Conservation (phyloP, 208 protist species). For the Endotrypanum monterogeii region DNA sequence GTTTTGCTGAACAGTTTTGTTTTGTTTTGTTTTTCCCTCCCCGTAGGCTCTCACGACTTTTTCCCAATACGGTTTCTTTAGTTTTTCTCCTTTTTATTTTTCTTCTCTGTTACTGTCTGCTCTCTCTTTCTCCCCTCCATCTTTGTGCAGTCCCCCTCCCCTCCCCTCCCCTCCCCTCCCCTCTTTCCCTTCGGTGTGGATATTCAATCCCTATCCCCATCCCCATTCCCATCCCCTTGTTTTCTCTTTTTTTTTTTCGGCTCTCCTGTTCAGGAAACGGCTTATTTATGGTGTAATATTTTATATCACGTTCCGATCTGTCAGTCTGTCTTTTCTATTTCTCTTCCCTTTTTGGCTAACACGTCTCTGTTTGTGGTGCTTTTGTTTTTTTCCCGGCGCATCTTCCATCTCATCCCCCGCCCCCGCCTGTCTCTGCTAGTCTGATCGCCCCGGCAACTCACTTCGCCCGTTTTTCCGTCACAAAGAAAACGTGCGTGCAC, state of each 20-base stretch:
- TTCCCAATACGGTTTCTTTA: too few species aligned
- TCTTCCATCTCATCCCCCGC: too few species aligned
- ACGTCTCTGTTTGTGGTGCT: neutral
- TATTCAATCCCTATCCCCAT: too few species aligned
- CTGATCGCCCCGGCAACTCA: too few species aligned
- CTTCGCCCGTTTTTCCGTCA: too few species aligned
- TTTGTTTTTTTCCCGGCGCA: neutral
- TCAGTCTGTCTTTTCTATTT: neutral
- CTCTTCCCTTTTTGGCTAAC: neutral
- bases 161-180: neutral
- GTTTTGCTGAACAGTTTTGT: neutral
- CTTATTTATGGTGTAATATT: neutral
- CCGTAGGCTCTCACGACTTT: too few species aligned
- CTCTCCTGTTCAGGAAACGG: neutral
- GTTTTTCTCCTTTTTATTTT: too few species aligned
- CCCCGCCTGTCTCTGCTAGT: too few species aligned
- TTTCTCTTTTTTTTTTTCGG: neutral
- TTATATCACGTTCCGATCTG: neutral
- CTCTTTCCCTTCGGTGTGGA: too few species aligned
- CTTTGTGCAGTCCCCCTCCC: neutral
- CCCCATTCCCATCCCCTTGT: too few species aligned
- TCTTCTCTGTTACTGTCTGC: constrained; percentile 1
- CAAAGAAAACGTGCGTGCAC: too few species aligned
- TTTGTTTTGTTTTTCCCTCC: too few species aligned
- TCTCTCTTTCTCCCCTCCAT: neutral